Evolutionary conservation across 257 asterid genomes (phyloP), one percentile per base, ranked within the genome.

Genomic region (Capsicum pubescens): DNA sequence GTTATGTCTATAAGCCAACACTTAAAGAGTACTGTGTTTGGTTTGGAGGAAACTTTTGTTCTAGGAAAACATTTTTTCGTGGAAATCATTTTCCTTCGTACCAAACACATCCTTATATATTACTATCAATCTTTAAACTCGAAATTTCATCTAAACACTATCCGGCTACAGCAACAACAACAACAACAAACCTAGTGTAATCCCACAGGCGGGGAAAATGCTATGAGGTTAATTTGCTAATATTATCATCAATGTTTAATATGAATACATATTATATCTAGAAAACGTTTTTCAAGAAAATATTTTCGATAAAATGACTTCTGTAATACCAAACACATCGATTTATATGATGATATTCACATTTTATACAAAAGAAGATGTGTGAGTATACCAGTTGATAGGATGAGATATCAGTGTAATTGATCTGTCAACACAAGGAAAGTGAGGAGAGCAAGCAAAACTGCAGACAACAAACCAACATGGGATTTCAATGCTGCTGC

Each of bases 341-440:
- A 72, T 16, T 72, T 71, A 3, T 39, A 39, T 4, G 3, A 39
- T 39, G 4, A 4, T 3, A 39, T 39, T 39, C 36, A 44, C 3
- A n/a, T 71, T 71, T n/a, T 5, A 48, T 32, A 69, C 36, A 21
- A 8, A 39, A 77, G 81, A 76, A 21, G 60, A 74, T 74, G 81
- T 55, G 82, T 55, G 82, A 54, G 32, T 26, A 26, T 77, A 77
- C 82, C 82, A 54, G 82, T 15, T 77, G 44, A 32, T 77, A 14
- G 63, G 82, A 63, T 61, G 10, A 42, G 26, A 54, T 46, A 35
- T 92, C 91, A 91, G 84, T 86, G 72, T 57, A 86, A 77, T 68
- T 70, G 90, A 84, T 83, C 88, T 9, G 86, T 72, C 90, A 92
- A 70, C 39, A 90, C 83, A 81, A 91, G 60, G n/a, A 90, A 90